Evolutionary conservation across 2,329 filamentous ascomycete genomes (phyloP), one percentile per base, ranked within the genome.

Genomic region (Microdochium paspali): DNA sequence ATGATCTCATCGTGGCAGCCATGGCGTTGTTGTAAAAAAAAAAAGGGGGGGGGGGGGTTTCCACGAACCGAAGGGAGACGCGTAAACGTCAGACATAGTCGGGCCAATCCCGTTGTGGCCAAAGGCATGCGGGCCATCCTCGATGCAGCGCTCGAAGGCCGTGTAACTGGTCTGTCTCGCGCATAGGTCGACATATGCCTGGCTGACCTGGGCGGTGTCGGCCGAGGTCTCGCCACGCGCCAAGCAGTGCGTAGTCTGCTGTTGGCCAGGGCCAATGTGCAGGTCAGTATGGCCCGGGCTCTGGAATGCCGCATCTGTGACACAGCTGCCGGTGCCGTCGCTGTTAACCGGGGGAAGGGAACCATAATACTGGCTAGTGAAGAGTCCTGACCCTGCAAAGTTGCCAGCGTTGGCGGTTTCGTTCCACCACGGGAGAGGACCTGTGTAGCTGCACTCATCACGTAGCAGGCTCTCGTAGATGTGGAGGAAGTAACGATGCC

Each of bases 371-470:
- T 46, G 47, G 18, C 57, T 50, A 18, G 53, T 58, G 54, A 65
- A 65, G 12, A 66, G 18, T 26, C 58, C 56, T 2, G 61, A 58
- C 12, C 51, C 43, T 24, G 56, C 54, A 46, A 65, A 66, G 47
- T 59, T 53, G 44, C 61, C 62, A 4, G 61, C 53, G 44, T 66
- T 54, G 21, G 61, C 56, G 24, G 64, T 62, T 62, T 67, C 66
- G 51, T 69, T 63, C 66, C 66, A 69, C 63, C 66, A 69, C 3
- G 66, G 61, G 54, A 67, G 59, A 3, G 65, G 57, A 9, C 60
- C 57, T 10, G 50, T 46, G 50, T 67, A 67, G 43, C 56, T 57
- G 50, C 66, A 70, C 56, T 71, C 66, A 10, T 62, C 51, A 20
- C 63, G 61, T 49, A 70, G 59, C 50, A 66, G 43, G 44, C 53